phyloP scores from a whole-genome alignment of 495 filamentous ascomycete genomes.

The Beverwykella pulmonaria region DNA sequence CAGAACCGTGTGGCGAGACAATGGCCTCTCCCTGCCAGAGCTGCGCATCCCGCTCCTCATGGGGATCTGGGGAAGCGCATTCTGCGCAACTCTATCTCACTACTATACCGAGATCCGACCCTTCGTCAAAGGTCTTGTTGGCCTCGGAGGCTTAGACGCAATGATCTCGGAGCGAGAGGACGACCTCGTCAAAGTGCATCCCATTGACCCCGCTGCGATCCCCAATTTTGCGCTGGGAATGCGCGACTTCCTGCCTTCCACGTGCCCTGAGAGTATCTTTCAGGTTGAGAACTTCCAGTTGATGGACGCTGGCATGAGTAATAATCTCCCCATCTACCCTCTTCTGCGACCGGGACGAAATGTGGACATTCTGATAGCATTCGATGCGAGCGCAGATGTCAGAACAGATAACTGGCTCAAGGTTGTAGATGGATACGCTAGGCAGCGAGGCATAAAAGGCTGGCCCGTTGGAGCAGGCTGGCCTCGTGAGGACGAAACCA shows the following conservation, averaged over 20 bases:
- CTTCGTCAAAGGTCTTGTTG: constrained; percentile 68
- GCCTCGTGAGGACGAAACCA: constrained; percentile 63
- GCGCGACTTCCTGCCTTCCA: constrained; percentile 69
- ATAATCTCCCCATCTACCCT: constrained; percentile 95
- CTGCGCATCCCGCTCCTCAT: constrained; percentile 76
- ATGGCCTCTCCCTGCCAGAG: constrained; percentile 73
- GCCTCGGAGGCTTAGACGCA: constrained; percentile 78
- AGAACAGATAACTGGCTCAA: constrained; percentile 91
- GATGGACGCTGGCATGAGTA: constrained; percentile 97
- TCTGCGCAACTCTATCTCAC: constrained; percentile 91
- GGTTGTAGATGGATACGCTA: constrained; percentile 87
- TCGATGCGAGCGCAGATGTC: constrained; percentile 83
- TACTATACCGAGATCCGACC: constrained; percentile 94
- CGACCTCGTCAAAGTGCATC: constrained; percentile 85
- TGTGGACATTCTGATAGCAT: constrained; percentile 88
- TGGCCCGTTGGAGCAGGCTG: constrained; percentile 93
- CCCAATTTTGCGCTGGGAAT: constrained; percentile 87
- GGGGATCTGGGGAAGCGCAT: constrained; percentile 93
- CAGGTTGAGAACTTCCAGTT: constrained; percentile 72
- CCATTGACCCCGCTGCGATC: constrained; percentile 83
- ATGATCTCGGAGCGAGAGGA: constrained; percentile 80
- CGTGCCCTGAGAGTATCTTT: constrained; percentile 73
- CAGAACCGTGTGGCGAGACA: constrained; percentile 59
- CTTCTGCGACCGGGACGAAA: constrained; percentile 83
- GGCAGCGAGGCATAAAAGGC: constrained; percentile 82